A percentile compares a stretch with the other conserved stretches of the same genome.
phyloP scores from a whole-genome alignment of 257 asterid species.

The Solanum pinnatisectum region DNA sequence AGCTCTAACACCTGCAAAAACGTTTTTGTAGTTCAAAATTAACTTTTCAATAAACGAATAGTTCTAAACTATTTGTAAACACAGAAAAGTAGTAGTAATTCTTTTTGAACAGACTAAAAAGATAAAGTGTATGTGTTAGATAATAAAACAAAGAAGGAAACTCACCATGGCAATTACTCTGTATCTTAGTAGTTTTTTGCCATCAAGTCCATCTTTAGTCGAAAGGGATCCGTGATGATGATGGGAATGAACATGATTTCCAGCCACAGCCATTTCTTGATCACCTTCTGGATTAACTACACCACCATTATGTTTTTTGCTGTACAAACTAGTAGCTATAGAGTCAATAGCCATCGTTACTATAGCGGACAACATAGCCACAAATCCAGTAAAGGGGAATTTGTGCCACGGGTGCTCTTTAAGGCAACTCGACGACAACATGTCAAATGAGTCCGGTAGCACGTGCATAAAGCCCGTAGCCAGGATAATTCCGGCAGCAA shows the following conservation, averaged over 20 bases:
- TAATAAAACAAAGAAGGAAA: not conserved
- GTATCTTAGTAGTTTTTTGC: constrained; percentile 8
- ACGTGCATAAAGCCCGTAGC: constrained; percentile 29
- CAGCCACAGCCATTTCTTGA: constrained; percentile 9
- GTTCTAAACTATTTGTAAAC: too few relatives aligned
- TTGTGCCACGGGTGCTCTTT: constrained; percentile 20
- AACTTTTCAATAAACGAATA: too few relatives aligned
- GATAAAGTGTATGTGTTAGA: not conserved
- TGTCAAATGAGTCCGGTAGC: constrained; percentile 18
- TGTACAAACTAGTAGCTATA: constrained; percentile 8
- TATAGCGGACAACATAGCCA: constrained; percentile 31
- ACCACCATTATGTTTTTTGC: not conserved
- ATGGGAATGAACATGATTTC: constrained; percentile 7
- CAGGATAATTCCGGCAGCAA: constrained; percentile 21
- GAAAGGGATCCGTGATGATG: constrained; percentile 6
- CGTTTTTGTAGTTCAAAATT: not conserved
- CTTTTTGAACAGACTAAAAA: not conserved
- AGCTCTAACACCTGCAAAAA: constrained; percentile 28
- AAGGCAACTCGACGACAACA: constrained; percentile 14
- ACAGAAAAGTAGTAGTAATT: too few relatives aligned
- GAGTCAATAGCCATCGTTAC: constrained; percentile 21
- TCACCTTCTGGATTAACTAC: not conserved
- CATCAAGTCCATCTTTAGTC: not conserved
- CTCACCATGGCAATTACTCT: constrained; percentile 26
- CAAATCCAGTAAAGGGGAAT: constrained; percentile 24